Evolutionary conservation across 495 filamentous ascomycete species (phyloP).

Genomic region (Parathielavia hyrcaniae): DNA sequence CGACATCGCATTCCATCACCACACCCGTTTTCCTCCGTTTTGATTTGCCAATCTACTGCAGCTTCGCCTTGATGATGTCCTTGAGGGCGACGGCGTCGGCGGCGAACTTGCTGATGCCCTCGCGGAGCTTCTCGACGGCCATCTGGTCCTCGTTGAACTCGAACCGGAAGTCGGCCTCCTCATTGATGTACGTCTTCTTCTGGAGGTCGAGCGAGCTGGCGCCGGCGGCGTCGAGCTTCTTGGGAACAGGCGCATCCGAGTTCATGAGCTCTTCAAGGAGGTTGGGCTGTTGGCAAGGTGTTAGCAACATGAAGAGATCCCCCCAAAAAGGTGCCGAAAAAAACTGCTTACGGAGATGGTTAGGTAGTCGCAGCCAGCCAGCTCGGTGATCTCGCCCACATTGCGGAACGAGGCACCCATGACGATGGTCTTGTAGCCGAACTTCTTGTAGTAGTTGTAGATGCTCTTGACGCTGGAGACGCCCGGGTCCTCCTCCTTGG

Average conservation of each 20-base stretch:
- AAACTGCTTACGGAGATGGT: slow-evolving; percentile 76
- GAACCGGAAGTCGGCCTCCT: slow-evolving; percentile 92
- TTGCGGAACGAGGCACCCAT: slow-evolving; percentile 99
- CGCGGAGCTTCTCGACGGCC: slow-evolving; percentile 96
- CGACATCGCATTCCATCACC: background rate
- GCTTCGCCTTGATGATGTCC: slow-evolving; percentile 81
- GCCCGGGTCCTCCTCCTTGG: slow-evolving; percentile 84
- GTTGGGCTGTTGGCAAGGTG: slow-evolving; percentile 55
- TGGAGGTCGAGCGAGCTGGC: slow-evolving; percentile 66
- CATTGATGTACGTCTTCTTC: slow-evolving; percentile 84
- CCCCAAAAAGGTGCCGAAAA: background rate
- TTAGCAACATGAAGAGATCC: slow-evolving; percentile 21
- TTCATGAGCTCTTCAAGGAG: slow-evolving; percentile 91
- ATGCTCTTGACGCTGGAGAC: slow-evolving; percentile 92
- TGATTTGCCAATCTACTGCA: slow-evolving; percentile 41
- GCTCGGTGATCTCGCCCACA: slow-evolving; percentile 91
- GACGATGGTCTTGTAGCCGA: slow-evolving; percentile 95
- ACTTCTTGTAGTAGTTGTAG: slow-evolving; percentile 99
- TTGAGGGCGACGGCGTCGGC: slow-evolving; percentile 93
- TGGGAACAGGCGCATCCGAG: slow-evolving; percentile 67
- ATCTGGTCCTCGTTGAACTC: slow-evolving; percentile 99
- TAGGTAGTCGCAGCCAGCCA: slow-evolving; percentile 96
- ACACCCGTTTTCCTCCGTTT: background rate
- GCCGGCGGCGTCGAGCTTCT: slow-evolving; percentile 76
- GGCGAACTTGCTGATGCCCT: slow-evolving; percentile 98